Evolutionary conservation across 345 rosid genomes (phyloP).

Genomic region (Raphanus sativus): DNA sequence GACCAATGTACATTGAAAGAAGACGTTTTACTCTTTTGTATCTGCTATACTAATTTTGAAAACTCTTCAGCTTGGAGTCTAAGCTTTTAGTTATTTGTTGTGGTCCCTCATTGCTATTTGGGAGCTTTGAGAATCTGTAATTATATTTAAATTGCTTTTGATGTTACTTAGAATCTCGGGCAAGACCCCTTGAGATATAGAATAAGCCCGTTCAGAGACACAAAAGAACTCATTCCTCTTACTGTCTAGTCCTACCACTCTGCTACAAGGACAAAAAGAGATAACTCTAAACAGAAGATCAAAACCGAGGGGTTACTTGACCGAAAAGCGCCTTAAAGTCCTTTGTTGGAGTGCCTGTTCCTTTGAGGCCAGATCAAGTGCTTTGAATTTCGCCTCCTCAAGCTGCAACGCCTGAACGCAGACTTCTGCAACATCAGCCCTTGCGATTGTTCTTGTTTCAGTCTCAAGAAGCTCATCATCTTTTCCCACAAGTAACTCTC

Average conservation of each 20-base stretch:
- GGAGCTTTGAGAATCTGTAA: slow-evolving; percentile 20
- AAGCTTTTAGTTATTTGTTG: slow-evolving; percentile 20
- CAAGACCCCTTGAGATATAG: slow-evolving; percentile 22
- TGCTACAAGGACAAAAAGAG: slow-evolving; percentile 8
- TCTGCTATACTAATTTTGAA: too few relatives aligned
- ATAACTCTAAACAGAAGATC: slow-evolving; percentile 25
- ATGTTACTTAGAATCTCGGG: slow-evolving; percentile 11
- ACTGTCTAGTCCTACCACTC: slow-evolving; percentile 21
- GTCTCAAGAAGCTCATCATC: not conserved
- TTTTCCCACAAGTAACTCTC: not conserved
- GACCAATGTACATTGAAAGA: slow-evolving; percentile 26
- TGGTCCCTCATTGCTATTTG: slow-evolving; percentile 27
- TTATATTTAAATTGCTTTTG: slow-evolving; percentile 24
- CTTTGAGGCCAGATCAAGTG: not conserved
- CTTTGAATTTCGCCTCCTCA: not conserved
- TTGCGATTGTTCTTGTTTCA: not conserved
- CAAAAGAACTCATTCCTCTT: slow-evolving; percentile 7
- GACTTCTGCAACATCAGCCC: not conserved
- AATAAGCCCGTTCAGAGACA: slow-evolving; percentile 27
- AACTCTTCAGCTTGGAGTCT: slow-evolving; percentile 21
- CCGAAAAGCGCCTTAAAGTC: slow-evolving; percentile 39
- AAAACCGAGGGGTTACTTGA: slow-evolving; percentile 62
- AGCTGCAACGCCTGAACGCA: not conserved
- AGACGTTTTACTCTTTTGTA: too few relatives aligned
- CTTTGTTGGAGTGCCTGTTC: not conserved